Evolutionary conservation across 1,284 basidiomycete genomes (phyloP).

Genomic region (Puccinia horiana): DNA sequence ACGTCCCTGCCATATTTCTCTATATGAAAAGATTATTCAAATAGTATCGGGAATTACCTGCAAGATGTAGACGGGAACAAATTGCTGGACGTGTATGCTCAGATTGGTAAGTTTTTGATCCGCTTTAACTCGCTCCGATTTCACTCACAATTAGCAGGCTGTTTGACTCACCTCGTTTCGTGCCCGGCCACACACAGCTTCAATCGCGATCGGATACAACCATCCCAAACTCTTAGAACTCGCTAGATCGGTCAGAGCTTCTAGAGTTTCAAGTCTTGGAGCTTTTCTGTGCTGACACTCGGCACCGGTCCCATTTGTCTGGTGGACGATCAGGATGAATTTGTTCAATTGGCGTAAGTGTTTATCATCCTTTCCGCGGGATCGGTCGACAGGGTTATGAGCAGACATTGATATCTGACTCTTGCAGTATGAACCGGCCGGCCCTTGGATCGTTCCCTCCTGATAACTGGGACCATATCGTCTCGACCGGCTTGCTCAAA

Average conservation of each 20-base stretch:
- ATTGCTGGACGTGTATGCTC: conserved; percentile 64
- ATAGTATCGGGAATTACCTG: conserved; percentile 61
- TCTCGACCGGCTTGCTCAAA: conserved; percentile 62
- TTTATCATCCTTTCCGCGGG: not conserved
- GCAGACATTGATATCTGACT: too few relatives aligned
- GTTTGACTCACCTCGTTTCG: not conserved
- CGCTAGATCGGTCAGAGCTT: conserved; percentile 56
- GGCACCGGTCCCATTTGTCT: not conserved
- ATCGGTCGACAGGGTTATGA: too few relatives aligned
- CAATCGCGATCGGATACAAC: conserved; percentile 63
- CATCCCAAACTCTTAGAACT: conserved; percentile 61
- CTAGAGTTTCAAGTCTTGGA: not conserved
- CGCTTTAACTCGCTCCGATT: conserved; percentile 52
- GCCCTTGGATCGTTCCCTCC: conserved; percentile 65
- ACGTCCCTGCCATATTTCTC: too few relatives aligned
- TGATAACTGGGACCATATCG: conserved; percentile 61
- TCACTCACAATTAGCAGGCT: not conserved
- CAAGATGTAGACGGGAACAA: conserved; percentile 65
- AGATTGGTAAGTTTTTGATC: conserved; percentile 58
- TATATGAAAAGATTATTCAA: conserved; percentile 43
- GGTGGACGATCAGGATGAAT: conserved; percentile 57
- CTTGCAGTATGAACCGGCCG: conserved; percentile 61
- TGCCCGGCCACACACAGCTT: conserved; percentile 55
- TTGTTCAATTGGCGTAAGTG: conserved; percentile 58
- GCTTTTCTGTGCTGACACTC: not conserved